These are phyloP conservation scores for Protea cynaroides DNA, from an alignment of 164 flowering plant genomes.

Conservation along the genomic window DNA sequence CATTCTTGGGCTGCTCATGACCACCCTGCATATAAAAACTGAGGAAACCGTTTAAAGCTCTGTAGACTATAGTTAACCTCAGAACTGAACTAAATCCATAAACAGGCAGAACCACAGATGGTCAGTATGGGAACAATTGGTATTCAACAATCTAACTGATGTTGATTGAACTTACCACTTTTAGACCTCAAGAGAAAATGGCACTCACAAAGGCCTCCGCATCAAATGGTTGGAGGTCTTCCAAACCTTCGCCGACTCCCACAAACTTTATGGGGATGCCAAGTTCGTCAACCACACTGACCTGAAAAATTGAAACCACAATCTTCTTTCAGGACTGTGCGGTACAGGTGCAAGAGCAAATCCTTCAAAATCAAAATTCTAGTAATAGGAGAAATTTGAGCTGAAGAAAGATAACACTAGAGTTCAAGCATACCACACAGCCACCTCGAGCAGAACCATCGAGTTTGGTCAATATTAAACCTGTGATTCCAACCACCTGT, in stretches of 20 bases:
- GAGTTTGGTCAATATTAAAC: constrained; percentile 86
- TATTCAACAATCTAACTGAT: no score
- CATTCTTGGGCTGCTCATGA: no score
- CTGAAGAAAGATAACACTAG: neutral
- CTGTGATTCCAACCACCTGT: constrained; percentile 90
- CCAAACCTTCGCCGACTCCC: constrained; percentile 95
- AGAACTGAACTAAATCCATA: no score
- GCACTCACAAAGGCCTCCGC: constrained; percentile 87
- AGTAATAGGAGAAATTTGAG: neutral
- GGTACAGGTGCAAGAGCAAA: neutral
- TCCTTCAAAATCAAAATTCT: neutral
- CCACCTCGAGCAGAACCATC: constrained; percentile 99
- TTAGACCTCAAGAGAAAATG: constrained; percentile 52
- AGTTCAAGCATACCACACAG: constrained; percentile 68
- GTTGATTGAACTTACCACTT: constrained; percentile 8
- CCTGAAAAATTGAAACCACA: constrained; percentile 39
- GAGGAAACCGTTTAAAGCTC: no score
- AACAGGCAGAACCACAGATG: no score
- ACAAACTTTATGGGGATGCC: constrained; percentile 97
- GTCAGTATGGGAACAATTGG: no score
- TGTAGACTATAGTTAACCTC: no score
- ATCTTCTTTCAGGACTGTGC: neutral
- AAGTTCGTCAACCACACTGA: constrained; percentile 95
- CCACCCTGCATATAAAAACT: no score
- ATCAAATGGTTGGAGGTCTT: constrained; percentile 94